Base-by-base conservation (phyloP, 768 basidiomycete species). In the Daedaleopsis nitida region DNA sequence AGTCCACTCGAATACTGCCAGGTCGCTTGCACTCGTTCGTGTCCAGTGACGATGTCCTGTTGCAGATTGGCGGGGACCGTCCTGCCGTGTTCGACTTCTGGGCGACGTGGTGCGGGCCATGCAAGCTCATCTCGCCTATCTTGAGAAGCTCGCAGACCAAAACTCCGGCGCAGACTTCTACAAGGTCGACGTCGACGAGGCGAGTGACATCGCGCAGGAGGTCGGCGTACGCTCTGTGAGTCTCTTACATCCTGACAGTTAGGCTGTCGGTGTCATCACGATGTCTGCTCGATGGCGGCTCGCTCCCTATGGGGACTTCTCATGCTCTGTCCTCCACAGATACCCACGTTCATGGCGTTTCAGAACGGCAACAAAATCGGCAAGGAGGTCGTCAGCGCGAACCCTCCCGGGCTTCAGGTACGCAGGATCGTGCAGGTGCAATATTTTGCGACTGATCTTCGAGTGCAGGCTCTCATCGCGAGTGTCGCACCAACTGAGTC, bases 71-170 rank as follows among this genome's bases (percentile, higher is more conserved):
- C 67, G 71, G 77, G 56, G 78, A 76, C 60, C 79, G 79, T 66
- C 73, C 76, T 62, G 74, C 79, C 64, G 69, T 87, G n/a, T 77
- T 91, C 68, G 87, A 91, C 74, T 90, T 91, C 75, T 88, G 86
- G 86, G 89, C 89, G 44, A 81, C 83, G 1, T 90, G 89, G 89
- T 90, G 86, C 73, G 87, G 87, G 13, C 88, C 88, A 11, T 90
- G 88, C 83, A 79, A 74, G 58, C 63, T 78, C 43, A 89, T 91
- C 73, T 82, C 82, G 19, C 89, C 89, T 56, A 68, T 87, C 44
- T 85, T 89, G 85, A 88, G 71, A 76, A 80, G 63, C 68, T 87
- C n/a, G 78, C 84, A 3, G 64, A 75, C 0, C 45, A 67, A 10
- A 64, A 65, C 55, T 61, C 72, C 3, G 75, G 70, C 14, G 69